phyloP scores from a whole-genome alignment of 2,329 filamentous ascomycete genomes.

The Cordyceps cateniannulata region DNA sequence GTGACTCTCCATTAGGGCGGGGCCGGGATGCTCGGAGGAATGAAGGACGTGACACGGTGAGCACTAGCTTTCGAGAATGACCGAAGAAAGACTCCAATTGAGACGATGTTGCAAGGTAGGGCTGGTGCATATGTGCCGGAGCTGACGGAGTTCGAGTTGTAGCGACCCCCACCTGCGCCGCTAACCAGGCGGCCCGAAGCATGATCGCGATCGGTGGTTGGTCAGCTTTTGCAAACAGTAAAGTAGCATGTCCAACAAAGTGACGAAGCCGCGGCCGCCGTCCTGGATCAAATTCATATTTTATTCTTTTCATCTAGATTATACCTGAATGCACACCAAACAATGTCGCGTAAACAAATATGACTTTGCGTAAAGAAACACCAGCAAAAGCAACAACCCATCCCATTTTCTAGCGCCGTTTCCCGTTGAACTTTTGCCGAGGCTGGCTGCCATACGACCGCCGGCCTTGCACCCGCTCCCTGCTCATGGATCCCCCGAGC shows the following conservation, averaged over 20 bases:
- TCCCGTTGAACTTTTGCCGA: conserved; percentile 39
- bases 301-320: neutral
- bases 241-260: no score
- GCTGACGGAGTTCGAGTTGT: neutral
- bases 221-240: neutral
- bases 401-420: conserved; percentile 9
- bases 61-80: neutral
- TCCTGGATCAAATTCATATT: neutral
- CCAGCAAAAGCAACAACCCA: neutral
- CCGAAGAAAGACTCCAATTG: neutral
- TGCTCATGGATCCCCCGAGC: conserved; percentile 72
- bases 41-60: no score
- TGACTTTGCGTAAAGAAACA: neutral
- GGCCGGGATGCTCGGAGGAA: neutral
- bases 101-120: neutral
- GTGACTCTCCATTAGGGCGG: conserved; percentile 35
- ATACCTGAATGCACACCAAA: neutral
- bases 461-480: conserved; percentile 58
- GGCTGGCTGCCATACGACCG: conserved; percentile 76
- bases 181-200: neutral
- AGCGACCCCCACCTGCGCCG: neutral
- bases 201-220: neutral
- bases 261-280: no score
- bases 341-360: neutral
- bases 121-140: neutral